Evolutionary conservation across 192 early-diverging fungal genomes (phyloP).

Genomic region (Coemansia sp.): DNA sequence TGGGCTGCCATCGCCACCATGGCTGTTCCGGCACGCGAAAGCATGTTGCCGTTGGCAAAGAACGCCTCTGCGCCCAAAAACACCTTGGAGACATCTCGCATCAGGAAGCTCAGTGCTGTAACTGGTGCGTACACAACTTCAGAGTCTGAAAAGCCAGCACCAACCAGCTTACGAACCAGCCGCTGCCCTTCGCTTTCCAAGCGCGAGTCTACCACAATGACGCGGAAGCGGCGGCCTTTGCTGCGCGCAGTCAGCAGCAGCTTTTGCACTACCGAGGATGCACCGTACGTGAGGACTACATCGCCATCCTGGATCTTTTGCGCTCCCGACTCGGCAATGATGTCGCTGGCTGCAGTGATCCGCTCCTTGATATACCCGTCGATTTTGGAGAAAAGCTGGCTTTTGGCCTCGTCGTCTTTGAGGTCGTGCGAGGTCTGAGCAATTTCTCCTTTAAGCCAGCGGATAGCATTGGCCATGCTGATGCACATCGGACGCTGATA

Average conservation of each 20-base stretch:
- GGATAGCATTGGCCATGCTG: slow-evolving; percentile 91
- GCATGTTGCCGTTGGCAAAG: slow-evolving; percentile 87
- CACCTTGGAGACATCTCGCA: slow-evolving; percentile 88
- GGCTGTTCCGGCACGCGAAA: slow-evolving; percentile 87
- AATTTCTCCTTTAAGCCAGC: slow-evolving; percentile 86
- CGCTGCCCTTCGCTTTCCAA: slow-evolving; percentile 81
- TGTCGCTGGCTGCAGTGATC: slow-evolving; percentile 76
- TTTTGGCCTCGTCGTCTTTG: slow-evolving; percentile 81
- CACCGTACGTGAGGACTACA: slow-evolving; percentile 87
- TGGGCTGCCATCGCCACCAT: slow-evolving; percentile 88
- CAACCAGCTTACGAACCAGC: slow-evolving; percentile 37
- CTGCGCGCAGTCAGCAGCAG: slow-evolving; percentile 74
- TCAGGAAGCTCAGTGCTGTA: slow-evolving; percentile 62
- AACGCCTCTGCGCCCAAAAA: slow-evolving; percentile 92
- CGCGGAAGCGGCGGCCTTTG: slow-evolving; percentile 76
- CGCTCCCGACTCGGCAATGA: slow-evolving; percentile 76
- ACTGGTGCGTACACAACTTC: slow-evolving; percentile 46
- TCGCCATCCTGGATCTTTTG: slow-evolving; percentile 91
- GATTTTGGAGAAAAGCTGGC: slow-evolving; percentile 68
- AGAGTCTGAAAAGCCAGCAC: slow-evolving; percentile 29
- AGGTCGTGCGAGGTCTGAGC: slow-evolving; percentile 69
- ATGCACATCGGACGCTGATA: slow-evolving; percentile 83
- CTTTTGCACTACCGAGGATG: slow-evolving; percentile 84
- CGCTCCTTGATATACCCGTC: slow-evolving; percentile 88
- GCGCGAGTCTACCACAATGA: slow-evolving; percentile 88